Evolutionary conservation across 2,329 filamentous ascomycete species (phyloP), one percentile per base, ranked within the genome.

Genomic region (Hypomyces perniciosus): DNA sequence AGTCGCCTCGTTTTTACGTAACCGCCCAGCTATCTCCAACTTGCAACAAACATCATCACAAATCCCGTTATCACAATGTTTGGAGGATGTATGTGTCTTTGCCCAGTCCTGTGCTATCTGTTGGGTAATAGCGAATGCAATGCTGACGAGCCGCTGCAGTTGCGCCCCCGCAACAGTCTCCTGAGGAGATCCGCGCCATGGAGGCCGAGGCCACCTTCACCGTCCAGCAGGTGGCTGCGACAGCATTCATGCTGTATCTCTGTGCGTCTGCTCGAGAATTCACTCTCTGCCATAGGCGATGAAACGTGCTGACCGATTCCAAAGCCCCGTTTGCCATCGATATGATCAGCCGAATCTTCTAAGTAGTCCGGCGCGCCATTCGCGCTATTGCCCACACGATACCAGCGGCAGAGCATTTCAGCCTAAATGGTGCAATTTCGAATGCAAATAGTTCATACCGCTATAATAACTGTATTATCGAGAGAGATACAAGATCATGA

Each of bases 181-280:
- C 80, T 53, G 83, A 85, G 68, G 86, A 91, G 78, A 78, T 91
- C 66, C 78, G 77, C 64, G 74, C 76, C 62, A 78, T 84, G 67
- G 86, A 91, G 75, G 74, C 75, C 54, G 79, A 85, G 66, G 86
- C 88, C 46, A 74, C 73, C 62, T 75, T 77, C 59, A 86, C 84
- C 46, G 74, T 92, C 59, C 83, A 86, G 72, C 78, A 76, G 61
- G 85, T 85, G 55, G 65, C 85, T 50, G 77, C 80, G 37, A 81
- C 82, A 12, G 84, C 83, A 56, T 74, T 84, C 37, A 68, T 87
- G 45, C 77, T 93, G 44, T 92, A 92, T 66, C 72, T 93, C 54
- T 89, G 88, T 93, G 81, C 51, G 86, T 66, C 7, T 3, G 12
- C 13, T 34, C 8, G 29, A 35, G 13, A 27, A n/a, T 6, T 6